A percentile compares a stretch with the other conserved stretches of the same genome.
Evolutionary conservation across 1,139 yeast species (phyloP).

Genomic region (Scheffersomyces quercinus): DNA sequence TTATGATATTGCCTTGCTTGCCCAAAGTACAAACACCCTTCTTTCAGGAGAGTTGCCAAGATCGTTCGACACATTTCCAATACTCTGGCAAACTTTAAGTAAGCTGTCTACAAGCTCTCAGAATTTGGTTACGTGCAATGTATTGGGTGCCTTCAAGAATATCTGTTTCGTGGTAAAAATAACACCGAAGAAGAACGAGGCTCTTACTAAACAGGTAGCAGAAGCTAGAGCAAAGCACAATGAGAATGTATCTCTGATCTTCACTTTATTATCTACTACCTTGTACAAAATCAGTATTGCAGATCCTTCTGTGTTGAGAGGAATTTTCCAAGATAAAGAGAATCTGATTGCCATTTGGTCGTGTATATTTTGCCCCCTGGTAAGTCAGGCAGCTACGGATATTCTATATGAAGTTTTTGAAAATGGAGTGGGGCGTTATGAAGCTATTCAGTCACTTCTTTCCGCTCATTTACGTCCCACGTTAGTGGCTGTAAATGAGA

Average conservation of each 20-base stretch:
- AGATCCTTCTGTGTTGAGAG: slow-evolving; percentile 45
- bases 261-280: slow-evolving; percentile 22
- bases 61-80: slow-evolving; percentile 46
- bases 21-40: slow-evolving; percentile 52
- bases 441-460: slow-evolving; percentile 63
- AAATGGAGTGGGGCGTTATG: slow-evolving; percentile 55
- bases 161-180: slow-evolving; percentile 44
- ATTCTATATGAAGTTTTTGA: slow-evolving; percentile 77
- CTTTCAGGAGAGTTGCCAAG: slow-evolving; percentile 39
- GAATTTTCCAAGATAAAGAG: slow-evolving; percentile 20
- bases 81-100: slow-evolving; percentile 46
- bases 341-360: slow-evolving; percentile 66
- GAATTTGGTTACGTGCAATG: slow-evolving; percentile 35
- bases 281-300: slow-evolving; percentile 39
- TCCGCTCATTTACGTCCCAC: slow-evolving; percentile 43
- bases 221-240: slow-evolving; percentile 35
- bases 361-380: slow-evolving; percentile 59
- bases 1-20: slow-evolving; percentile 58
- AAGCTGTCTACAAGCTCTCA: slow-evolving; percentile 40
- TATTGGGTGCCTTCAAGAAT: slow-evolving; percentile 44
- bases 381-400: slow-evolving; percentile 70
- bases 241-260: slow-evolving; percentile 25
- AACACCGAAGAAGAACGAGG: slow-evolving; percentile 25
- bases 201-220: slow-evolving; percentile 17
- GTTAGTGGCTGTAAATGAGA: slow-evolving; percentile 48